Conservation (phyloP, 306 rosid genomes). For the Glycine latifolia region DNA sequence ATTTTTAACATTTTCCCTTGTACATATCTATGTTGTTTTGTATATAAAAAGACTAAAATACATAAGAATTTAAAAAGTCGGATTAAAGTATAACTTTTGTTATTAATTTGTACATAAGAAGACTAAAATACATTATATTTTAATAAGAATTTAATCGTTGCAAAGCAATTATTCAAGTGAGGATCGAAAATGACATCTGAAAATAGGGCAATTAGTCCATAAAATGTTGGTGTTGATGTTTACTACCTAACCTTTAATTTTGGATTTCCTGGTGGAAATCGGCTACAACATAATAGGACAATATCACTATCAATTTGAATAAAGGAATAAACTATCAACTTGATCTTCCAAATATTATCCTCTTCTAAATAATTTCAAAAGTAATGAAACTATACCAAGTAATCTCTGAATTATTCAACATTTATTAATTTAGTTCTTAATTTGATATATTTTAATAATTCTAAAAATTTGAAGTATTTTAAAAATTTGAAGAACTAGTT, state of each 20-base stretch:
- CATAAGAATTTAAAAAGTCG: neutral
- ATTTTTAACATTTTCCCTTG: neutral
- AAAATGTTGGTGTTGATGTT: neutral
- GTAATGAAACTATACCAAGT: neutral
- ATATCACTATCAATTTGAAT: neutral
- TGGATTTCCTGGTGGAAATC: neutral
- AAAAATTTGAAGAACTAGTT: too few species aligned
- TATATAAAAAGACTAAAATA: neutral
- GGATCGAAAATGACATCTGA: neutral
- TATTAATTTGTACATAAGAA: neutral
- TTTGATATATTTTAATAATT: neutral
- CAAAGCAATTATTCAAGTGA: neutral
- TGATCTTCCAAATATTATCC: neutral
- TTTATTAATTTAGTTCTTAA: neutral
- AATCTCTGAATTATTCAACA: neutral
- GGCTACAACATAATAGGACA: neutral
- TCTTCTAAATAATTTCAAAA: neutral
- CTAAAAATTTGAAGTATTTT: neutral
- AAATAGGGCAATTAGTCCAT: neutral
- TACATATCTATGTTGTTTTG: neutral
- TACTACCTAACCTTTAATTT: neutral
- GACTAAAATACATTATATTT: neutral
- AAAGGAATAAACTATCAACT: neutral
- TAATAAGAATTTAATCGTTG: neutral
- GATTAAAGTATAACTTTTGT: too few species aligned